Percentiles rank a stretch among this genome's conserved stretches.
Evolutionary conservation across 2,329 filamentous ascomycete species (phyloP).

Genomic region (Fusarium armeniacum): DNA sequence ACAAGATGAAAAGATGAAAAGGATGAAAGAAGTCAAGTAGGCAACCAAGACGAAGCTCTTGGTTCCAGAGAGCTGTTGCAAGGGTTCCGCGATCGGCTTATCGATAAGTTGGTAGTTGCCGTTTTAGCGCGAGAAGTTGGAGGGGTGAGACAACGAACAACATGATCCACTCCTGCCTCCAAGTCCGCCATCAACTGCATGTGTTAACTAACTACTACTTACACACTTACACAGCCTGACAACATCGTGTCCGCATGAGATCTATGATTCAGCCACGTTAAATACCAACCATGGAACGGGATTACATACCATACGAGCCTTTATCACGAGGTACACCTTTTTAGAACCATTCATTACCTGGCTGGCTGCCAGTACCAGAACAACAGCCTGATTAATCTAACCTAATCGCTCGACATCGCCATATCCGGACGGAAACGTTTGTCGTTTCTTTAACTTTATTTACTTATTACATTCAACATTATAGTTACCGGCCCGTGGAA

Average conservation of each 20-base stretch:
- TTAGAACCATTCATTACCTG: too few relatives aligned
- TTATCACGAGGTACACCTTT: neutral
- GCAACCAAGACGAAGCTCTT: slow-evolving; percentile 36
- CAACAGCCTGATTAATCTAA: neutral
- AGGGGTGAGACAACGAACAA: slow-evolving; percentile 24
- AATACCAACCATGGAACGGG: too few relatives aligned
- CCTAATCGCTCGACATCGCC: neutral
- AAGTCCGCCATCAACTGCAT: neutral
- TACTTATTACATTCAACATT: neutral
- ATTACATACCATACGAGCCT: neutral
- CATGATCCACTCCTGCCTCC: slow-evolving; percentile 4
- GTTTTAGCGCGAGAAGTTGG: slow-evolving; percentile 29
- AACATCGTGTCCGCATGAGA: neutral
- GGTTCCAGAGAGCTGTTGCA: slow-evolving; percentile 36
- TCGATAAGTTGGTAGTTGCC: slow-evolving; percentile 44
- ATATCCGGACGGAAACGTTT: neutral
- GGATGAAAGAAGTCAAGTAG: slow-evolving; percentile 35
- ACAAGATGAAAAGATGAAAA: slow-evolving; percentile 33
- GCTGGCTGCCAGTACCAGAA: neutral
- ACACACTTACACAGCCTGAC: neutral
- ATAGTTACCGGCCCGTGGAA: neutral
- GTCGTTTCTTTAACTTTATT: neutral
- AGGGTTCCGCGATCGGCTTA: slow-evolving; percentile 45
- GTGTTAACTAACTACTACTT: neutral
- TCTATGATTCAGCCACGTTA: neutral